Evolutionary conservation across 768 basidiomycete species (phyloP).

Genomic region (Mrakia frigida): DNA sequence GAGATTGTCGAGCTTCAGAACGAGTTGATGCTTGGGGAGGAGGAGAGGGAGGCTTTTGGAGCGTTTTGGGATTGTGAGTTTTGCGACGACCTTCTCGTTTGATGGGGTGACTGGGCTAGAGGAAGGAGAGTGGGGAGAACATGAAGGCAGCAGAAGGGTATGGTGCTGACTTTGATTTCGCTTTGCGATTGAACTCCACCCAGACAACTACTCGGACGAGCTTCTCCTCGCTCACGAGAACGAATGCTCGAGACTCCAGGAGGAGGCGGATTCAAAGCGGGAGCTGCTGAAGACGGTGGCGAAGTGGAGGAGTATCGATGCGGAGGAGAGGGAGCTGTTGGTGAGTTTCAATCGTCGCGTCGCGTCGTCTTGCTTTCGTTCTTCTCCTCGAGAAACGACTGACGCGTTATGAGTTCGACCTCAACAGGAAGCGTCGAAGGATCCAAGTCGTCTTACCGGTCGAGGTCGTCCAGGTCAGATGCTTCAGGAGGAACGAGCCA

Average conservation of each 20-base stretch:
- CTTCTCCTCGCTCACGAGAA: slow-evolving; percentile 76
- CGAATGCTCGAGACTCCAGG: slow-evolving; percentile 72
- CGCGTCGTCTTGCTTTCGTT: neutral
- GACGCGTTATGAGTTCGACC: neutral
- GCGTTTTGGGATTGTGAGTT: slow-evolving; percentile 72
- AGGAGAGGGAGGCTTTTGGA: slow-evolving; percentile 72
- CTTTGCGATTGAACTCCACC: slow-evolving; percentile 7
- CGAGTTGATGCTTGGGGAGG: slow-evolving; percentile 75
- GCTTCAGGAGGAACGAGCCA: slow-evolving; percentile 92
- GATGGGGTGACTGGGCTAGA: no score
- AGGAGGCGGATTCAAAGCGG: slow-evolving; percentile 70
- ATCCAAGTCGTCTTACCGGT: slow-evolving; percentile 74
- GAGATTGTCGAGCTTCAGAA: slow-evolving; percentile 81
- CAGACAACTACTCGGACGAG: slow-evolving; percentile 86
- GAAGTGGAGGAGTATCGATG: slow-evolving; percentile 86
- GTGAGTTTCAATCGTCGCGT: neutral
- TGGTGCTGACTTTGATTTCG: neutral
- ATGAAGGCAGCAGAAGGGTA: no score
- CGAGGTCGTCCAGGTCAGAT: slow-evolving; percentile 74
- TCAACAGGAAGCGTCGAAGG: slow-evolving; percentile 64
- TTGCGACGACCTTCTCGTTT: neutral
- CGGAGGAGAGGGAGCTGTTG: slow-evolving; percentile 70
- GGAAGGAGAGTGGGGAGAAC: no score
- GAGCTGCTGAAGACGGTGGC: slow-evolving; percentile 65
- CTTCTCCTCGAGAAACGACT: neutral